Base-by-base conservation (phyloP, 805 yeast genomes). In the Candida xyloterini region DNA sequence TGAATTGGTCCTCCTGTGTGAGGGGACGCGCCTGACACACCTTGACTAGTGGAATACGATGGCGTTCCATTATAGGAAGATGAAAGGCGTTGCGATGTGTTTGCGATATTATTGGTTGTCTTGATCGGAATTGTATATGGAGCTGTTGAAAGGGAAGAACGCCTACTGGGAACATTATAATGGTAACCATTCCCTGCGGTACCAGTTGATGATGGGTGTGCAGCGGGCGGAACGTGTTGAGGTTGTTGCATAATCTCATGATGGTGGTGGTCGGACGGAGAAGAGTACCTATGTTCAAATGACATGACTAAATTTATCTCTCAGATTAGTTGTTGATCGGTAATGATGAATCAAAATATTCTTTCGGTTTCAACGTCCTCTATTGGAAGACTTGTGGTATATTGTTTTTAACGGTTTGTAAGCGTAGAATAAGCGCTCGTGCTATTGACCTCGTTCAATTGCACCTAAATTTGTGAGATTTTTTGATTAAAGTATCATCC, bases 51-150 rank as follows among this genome's bases (percentile, higher is more conserved):
- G 3, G 57, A 45, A n/a, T 46, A 39, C 10, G 51, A 13, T 13
- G 43, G 25, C 9, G 46, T 28, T 11, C 44, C 43, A 24, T 36
- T 36, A 14, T 18, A 27, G 3, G 48, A 44, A 4, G 45, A 27
- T n/a, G 50, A 46, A 11, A 46, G 33, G 13, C 36, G 35, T 27
- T 37, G 40, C 15, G 40, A 23, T 13, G 15, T 13, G 13, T 27
- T 21, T 23, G 38, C 10, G 27, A 24, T 16, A n/a, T 34, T 33
- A 9, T 33, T 35, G 16, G 38, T 41, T 23, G 48, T 42, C 33
- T 53, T 56, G 5, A 39, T 30, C 2, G 70, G 70, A 38, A 65
- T 64, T 22, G 66, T 51, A 40, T 65, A 65, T 4, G 70, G 70
- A 4, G 68, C 66, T 1, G 66, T 57, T 2, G 65, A 55, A 9